Conservation (phyloP, 805 yeast genomes). For the Metschnikowia noctiluminum region DNA sequence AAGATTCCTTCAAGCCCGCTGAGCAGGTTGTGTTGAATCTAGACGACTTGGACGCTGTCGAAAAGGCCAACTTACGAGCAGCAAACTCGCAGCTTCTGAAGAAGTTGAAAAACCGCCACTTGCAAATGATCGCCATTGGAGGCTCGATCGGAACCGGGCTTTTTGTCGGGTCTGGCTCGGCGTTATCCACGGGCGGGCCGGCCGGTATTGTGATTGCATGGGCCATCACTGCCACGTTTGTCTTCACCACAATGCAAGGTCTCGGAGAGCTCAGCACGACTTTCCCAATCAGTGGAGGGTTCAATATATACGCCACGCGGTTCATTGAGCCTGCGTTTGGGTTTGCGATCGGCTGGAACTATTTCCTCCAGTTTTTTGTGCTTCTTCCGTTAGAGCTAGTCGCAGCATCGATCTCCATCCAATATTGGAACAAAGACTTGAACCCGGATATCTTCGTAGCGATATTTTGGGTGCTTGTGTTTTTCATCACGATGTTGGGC, state of each 20-base stretch:
- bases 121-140: constrained; percentile 80
- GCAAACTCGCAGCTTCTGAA: constrained; percentile 21
- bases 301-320: constrained; percentile 58
- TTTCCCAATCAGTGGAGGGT: constrained; percentile 46
- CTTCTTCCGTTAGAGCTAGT: constrained; percentile 64
- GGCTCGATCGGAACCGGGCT: constrained; percentile 84
- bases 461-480: constrained; percentile 51
- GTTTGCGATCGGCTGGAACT: constrained; percentile 71
- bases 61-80: constrained; percentile 26
- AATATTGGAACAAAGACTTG: constrained; percentile 49
- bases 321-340: constrained; percentile 69
- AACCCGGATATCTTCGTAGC: constrained; percentile 57
- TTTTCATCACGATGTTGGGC: constrained; percentile 21
- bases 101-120: constrained; percentile 52
- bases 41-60: constrained; percentile 27
- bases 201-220: constrained; percentile 46
- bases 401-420: constrained; percentile 56
- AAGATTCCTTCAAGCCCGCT: constrained; percentile 37
- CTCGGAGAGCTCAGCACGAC: constrained; percentile 50
- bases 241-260: constrained; percentile 37
- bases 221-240: constrained; percentile 34
- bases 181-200: constrained; percentile 69
- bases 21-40: constrained; percentile 15
- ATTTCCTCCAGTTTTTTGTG: constrained; percentile 51
- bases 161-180: constrained; percentile 68